Percentiles rank a stretch among this genome's conserved stretches.
Conservation (phyloP, 257 asterid genomes). For the Solanum dulcamara region DNA sequence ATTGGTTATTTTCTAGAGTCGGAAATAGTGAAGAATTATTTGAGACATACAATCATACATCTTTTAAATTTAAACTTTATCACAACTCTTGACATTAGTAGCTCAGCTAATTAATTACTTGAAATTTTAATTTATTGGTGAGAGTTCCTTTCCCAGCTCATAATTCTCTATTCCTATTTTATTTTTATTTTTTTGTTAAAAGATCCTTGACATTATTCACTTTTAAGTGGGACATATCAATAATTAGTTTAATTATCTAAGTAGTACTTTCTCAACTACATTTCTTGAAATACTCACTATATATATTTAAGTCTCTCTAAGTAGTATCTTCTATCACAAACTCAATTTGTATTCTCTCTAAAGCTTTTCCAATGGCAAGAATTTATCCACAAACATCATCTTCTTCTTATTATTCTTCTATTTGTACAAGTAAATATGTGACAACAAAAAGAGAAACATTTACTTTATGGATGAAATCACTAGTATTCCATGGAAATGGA, state of each 20-base stretch:
- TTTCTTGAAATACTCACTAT: neutral
- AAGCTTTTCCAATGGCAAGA: slow-evolving; percentile 38
- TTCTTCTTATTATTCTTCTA: neutral
- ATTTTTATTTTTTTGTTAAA: neutral
- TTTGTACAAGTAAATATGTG: neutral
- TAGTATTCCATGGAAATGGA: slow-evolving; percentile 48
- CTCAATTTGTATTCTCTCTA: neutral
- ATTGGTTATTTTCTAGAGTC: neutral
- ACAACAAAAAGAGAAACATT: slow-evolving; percentile 31
- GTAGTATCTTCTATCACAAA: neutral
- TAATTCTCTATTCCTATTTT: too few relatives aligned
- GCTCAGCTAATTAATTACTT: too few relatives aligned
- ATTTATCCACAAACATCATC: slow-evolving; percentile 30
- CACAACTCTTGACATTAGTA: too few relatives aligned
- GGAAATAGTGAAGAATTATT: neutral
- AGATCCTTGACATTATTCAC: neutral
- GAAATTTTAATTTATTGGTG: too few relatives aligned
- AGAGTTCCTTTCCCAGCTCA: too few relatives aligned
- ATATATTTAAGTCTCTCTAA: neutral
- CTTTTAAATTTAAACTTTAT: too few relatives aligned
- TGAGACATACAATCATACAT: neutral
- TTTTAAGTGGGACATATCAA: neutral
- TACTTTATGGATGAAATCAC: slow-evolving; percentile 71
- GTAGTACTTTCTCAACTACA: neutral
- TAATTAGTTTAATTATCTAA: neutral